Evolutionary conservation across 306 rosid species (phyloP).

Genomic region (Calophaca sinica): DNA sequence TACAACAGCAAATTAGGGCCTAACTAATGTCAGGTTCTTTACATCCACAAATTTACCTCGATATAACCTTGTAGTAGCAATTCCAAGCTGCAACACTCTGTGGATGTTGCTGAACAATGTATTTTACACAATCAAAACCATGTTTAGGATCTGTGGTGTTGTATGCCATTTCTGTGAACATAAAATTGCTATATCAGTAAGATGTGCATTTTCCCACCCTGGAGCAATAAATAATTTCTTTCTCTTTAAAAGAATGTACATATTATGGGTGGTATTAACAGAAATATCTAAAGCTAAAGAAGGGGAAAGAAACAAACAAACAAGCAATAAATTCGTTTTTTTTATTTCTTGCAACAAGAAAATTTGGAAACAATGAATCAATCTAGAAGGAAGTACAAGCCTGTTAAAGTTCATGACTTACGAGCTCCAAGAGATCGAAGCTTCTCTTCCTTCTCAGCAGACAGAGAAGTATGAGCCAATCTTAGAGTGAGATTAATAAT

Average conservation of each 20-base stretch:
- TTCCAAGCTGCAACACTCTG: conserved; percentile 91
- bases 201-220: conserved; percentile 15
- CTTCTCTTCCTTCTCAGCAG: conserved; percentile 73
- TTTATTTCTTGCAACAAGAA: conserved; percentile 37
- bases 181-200: conserved; percentile 41
- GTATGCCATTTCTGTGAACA: conserved; percentile 82
- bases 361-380: conserved; percentile 20
- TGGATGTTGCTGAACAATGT: conserved; percentile 81
- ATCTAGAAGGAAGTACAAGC: conserved; percentile 32
- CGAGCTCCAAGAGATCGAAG: conserved; percentile 91
- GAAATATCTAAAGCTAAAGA: conserved; percentile 26
- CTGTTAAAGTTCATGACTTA: conserved; percentile 48
- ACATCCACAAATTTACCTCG: conserved; percentile 59
- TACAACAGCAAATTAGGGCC: conserved; percentile 25
- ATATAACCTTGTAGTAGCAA: conserved; percentile 92
- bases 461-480: conserved; percentile 57
- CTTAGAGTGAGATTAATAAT: conserved; percentile 76
- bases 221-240: conserved; percentile 22
- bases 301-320: conserved; percentile 21
- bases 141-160: conserved; percentile 82
- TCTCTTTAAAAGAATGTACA: conserved; percentile 4
- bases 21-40: conserved; percentile 16
- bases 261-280: conserved; percentile 7
- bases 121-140: conserved; percentile 84
- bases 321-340: neutral